Conservation (phyloP, 2,329 filamentous ascomycete species). For the Coniochaeta sp. region DNA sequence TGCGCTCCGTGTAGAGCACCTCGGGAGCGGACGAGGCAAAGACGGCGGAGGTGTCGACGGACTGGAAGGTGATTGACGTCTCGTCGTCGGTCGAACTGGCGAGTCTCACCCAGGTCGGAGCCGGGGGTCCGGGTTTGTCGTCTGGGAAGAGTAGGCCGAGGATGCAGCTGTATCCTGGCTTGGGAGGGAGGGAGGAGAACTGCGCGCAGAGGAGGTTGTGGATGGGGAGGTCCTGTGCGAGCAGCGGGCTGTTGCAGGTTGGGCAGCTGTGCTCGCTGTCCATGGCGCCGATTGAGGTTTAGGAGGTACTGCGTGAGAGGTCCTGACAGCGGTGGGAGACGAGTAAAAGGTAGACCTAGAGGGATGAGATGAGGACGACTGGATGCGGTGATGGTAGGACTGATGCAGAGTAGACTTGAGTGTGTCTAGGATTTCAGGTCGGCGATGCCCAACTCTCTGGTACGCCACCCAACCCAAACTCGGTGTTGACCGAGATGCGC, state of each 20-base stretch:
- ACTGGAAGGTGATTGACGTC: slow-evolving; percentile 1
- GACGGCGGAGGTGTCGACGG: neutral
- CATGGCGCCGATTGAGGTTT: too few relatives aligned
- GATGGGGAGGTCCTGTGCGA: neutral
- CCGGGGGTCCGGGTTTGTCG: neutral
- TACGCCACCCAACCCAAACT: too few relatives aligned
- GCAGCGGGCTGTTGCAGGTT: neutral
- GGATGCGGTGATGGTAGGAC: too few relatives aligned
- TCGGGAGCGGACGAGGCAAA: neutral
- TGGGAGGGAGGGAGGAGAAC: neutral
- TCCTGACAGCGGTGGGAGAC: too few relatives aligned
- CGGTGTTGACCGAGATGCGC: too few relatives aligned
- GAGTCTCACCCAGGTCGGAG: neutral
- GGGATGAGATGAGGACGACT: too few relatives aligned
- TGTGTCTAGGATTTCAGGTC: too few relatives aligned
- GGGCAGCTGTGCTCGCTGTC: neutral
- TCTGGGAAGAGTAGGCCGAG: neutral
- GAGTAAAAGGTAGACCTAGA: too few relatives aligned
- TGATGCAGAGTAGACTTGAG: too few relatives aligned
- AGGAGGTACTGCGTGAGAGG: too few relatives aligned
- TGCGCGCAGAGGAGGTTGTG: neutral
- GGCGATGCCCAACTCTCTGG: too few relatives aligned
- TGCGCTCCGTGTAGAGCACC: slow-evolving; percentile 2
- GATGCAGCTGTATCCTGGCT: neutral
- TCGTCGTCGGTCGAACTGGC: neutral